Percentiles rank a stretch among this genome's conserved stretches.
Conservation (phyloP, 352 stramenopile species). For the Phytophthora pluvialis region DNA sequence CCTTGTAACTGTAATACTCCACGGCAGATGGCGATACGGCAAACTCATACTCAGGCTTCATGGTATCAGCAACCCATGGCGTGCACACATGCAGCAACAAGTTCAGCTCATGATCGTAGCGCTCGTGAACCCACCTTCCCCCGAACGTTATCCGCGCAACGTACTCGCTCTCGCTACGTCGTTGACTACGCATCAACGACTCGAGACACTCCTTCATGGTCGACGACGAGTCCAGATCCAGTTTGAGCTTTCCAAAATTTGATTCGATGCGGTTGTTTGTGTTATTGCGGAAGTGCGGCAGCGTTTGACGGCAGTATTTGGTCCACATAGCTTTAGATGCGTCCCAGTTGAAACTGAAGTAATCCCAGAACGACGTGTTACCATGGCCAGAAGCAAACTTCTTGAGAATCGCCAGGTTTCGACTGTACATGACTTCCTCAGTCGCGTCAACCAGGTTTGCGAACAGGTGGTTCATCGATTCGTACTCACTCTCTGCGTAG, state of each 20-base stretch:
- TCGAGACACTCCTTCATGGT: neutral
- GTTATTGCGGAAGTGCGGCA: constrained; percentile 5
- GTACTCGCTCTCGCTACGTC: neutral
- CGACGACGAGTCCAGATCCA: neutral
- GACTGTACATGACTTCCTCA: neutral
- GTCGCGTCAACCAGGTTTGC: neutral
- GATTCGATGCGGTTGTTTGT: constrained; percentile 4
- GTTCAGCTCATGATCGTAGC: neutral
- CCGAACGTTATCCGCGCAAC: neutral
- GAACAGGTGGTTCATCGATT: neutral
- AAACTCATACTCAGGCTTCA: constrained; percentile 3
- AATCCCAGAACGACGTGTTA: neutral
- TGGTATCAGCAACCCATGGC: neutral
- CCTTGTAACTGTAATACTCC: neutral
- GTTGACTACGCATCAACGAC: neutral
- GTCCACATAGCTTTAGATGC: neutral
- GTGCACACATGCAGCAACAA: neutral
- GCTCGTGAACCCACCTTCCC: neutral
- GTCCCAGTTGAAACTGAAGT: neutral
- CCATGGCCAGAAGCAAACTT: neutral
- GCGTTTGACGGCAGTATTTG: neutral
- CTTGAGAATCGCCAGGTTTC: neutral
- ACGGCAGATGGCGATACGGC: no score
- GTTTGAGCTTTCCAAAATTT: neutral
- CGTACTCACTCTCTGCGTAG: neutral